Evolutionary conservation across 2,329 filamentous ascomycete genomes (phyloP), one percentile per base, ranked within the genome.

Genomic region (Xylaria sp.): DNA sequence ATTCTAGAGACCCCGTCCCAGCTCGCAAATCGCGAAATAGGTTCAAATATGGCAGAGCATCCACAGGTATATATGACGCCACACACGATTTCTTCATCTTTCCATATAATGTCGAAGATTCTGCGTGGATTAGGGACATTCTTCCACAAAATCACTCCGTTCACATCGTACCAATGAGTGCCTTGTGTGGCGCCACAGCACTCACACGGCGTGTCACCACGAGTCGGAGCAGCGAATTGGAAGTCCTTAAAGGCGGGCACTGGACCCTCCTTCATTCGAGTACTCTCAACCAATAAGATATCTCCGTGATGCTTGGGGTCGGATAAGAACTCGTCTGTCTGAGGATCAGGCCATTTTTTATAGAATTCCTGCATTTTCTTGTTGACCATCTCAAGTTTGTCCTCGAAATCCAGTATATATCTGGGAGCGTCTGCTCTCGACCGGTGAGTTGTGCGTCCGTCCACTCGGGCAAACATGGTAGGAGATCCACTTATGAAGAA

Each of bases 111-210:
- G 9, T 55, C 32, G 29, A 13, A 5, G n/a, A 55, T 12, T 2
- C 5, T 13, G 10, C 10, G 16, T 2, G 6, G 2, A 2, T 51
- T 13, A 4, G n/a, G 3, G 18, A 3, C 13, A 6, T 16, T 23
- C 2, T 37, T 23, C 32, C n/a, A 55, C 18, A 32, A 16, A 8
- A 53, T 3, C 1, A 55, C 9, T 4, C 53, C 53, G 9, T 37
- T 37, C n/a, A 4, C 32, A n/a, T 42, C 54, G 32, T 57, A 42
- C 13, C 3, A 2, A 2, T 10, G 1, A 42, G n/a, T 1, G 10
- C 0, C 6, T 16, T 18, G 0, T 2, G 0, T 2, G 16, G 1
- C 27, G 1, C 6, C 21, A 25, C 0, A 3, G 27, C 1, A 18
- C 4, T 18, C 10, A 25, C 23, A 1, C n/a, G 1, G 18, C 10